Percentiles rank a stretch among this genome's conserved stretches.
Evolutionary conservation across 176 grass and related monocot genomes (phyloP).

Genomic region (Oryza glumipatula): DNA sequence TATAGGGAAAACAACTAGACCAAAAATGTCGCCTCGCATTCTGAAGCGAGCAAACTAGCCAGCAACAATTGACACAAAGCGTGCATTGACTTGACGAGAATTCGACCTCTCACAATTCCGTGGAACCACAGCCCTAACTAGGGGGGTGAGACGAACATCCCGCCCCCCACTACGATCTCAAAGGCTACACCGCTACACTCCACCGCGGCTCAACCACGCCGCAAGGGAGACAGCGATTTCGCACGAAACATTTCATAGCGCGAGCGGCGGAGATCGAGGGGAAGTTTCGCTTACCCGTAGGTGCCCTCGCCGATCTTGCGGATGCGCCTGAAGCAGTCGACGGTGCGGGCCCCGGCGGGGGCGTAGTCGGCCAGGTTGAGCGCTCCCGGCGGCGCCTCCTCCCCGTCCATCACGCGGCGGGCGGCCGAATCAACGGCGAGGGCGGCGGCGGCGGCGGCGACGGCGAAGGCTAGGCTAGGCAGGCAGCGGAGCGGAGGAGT

Average conservation of each 20-base stretch:
- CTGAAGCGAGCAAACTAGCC: background rate
- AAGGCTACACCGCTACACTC: background rate
- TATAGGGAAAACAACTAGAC: constrained; percentile 5
- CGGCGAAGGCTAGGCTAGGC: no score
- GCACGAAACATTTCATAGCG: background rate
- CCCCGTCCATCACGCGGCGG: constrained; percentile 39
- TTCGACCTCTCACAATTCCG: background rate
- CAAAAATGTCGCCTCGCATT: background rate
- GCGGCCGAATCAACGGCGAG: background rate
- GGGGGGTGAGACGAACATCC: background rate
- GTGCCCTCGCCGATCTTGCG: constrained; percentile 91
- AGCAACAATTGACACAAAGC: background rate
- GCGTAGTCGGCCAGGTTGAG: constrained; percentile 62
- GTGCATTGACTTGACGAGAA: background rate
- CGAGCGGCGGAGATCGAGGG: background rate
- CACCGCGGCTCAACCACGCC: background rate
- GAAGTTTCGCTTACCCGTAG: constrained; percentile 48
- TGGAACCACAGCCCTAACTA: background rate
- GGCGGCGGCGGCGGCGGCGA: background rate
- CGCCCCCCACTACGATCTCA: constrained; percentile 16
- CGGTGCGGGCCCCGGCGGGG: constrained; percentile 61
- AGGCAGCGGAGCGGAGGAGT: constrained; percentile 1
- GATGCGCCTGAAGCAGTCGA: constrained; percentile 82
- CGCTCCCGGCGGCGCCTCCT: constrained; percentile 55
- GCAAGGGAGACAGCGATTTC: background rate